A percentile compares a stretch with the other conserved stretches of the same genome.
phyloP scores from a whole-genome alignment of 2,329 filamentous ascomycete species.

The Lasiodiplodia theobromae region DNA sequence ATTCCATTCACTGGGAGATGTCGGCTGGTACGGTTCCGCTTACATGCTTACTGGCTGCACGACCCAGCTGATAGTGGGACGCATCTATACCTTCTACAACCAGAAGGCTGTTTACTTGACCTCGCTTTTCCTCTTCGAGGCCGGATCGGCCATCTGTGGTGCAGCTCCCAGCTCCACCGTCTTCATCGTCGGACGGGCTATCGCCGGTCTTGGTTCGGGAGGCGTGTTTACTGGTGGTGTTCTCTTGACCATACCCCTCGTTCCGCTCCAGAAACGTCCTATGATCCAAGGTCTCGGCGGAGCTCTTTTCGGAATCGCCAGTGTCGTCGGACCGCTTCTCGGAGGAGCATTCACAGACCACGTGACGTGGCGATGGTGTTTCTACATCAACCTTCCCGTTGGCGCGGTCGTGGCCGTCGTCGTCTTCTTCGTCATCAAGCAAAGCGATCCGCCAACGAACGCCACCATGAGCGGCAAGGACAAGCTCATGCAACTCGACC shows the following conservation, averaged over 20 bases:
- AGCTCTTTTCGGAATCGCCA: conserved; percentile 57
- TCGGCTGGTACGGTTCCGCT: conserved; percentile 38
- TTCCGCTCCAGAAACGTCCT: conserved; percentile 53
- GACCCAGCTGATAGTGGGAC: conserved; percentile 48
- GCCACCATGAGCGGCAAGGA: conserved; percentile 36
- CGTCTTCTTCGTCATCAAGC: conserved; percentile 45
- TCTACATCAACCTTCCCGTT: conserved; percentile 63
- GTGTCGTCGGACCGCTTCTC: conserved; percentile 58
- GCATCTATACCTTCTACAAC: conserved; percentile 56
- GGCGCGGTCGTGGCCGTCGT: conserved; percentile 54
- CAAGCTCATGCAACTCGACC: conserved; percentile 53
- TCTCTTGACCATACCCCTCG: conserved; percentile 39
- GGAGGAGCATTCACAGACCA: conserved; percentile 52
- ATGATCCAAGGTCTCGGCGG: conserved; percentile 43
- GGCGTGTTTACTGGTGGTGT: conserved; percentile 31
- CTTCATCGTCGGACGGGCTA: conserved; percentile 54
- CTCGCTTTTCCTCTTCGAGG: conserved; percentile 57
- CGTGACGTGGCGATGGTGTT: conserved; percentile 55
- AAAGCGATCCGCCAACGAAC: conserved; percentile 38
- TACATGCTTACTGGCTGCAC: conserved; percentile 53
- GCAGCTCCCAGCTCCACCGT: conserved; percentile 59
- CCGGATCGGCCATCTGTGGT: conserved; percentile 60
- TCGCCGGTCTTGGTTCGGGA: conserved; percentile 55
- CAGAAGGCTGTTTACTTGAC: conserved; percentile 55
- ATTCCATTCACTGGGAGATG: conserved; percentile 25